phyloP scores from a whole-genome alignment of 306 rosid species.

The Astragalus membranaceus region DNA sequence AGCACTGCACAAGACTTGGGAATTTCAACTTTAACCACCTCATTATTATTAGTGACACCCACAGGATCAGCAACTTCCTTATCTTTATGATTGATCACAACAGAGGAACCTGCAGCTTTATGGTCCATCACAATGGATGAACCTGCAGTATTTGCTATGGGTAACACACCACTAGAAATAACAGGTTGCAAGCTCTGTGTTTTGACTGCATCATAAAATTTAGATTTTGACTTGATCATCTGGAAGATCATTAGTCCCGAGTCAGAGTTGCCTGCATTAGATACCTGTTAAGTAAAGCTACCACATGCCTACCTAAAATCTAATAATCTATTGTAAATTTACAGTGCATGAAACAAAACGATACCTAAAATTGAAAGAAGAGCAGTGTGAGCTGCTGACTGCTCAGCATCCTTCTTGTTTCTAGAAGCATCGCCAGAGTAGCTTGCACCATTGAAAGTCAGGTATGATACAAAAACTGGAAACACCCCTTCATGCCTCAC shows the following conservation, averaged over 20 bases:
- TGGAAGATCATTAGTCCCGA: constrained; percentile 21
- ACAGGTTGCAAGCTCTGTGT: background rate
- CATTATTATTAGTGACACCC: background rate
- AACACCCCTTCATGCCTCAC: background rate
- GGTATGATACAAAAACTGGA: constrained; percentile 33
- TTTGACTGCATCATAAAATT: constrained; percentile 8
- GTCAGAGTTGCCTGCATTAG: constrained; percentile 27
- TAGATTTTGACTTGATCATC: constrained; percentile 38
- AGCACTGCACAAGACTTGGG: background rate
- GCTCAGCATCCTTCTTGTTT: constrained; percentile 61
- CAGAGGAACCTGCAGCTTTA: background rate
- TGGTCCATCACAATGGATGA: background rate
- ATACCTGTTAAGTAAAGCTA: background rate
- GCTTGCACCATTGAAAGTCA: constrained; percentile 40
- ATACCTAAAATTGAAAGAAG: constrained; percentile 49
- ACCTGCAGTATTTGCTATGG: background rate
- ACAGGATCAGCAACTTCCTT: background rate
- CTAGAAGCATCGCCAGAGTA: constrained; percentile 30
- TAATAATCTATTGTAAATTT: background rate
- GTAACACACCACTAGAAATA: background rate
- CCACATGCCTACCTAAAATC: background rate
- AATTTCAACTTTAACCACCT: background rate
- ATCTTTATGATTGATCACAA: background rate
- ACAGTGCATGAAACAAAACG: background rate
- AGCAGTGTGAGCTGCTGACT: constrained; percentile 45